A percentile compares a stretch with the other conserved stretches of the same genome.
Conservation (phyloP, 208 protist genomes). For the Blechomonas ayalai region DNA sequence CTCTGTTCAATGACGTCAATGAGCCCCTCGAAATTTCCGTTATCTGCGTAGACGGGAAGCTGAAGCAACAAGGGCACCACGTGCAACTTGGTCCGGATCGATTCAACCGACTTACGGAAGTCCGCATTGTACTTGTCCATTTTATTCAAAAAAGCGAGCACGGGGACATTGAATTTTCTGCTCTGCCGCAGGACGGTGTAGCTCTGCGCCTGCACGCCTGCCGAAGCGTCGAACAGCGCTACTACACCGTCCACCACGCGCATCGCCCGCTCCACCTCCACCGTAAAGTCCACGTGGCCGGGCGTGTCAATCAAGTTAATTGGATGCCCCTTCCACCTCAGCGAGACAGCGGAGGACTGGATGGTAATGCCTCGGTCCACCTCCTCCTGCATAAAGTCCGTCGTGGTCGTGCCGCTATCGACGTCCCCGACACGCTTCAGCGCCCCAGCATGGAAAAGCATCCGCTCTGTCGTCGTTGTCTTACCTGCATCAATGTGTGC, state of each 20-base stretch:
- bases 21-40: slow-evolving; percentile 74
- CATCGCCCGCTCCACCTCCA: slow-evolving; percentile 95
- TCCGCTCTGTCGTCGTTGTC: slow-evolving; percentile 94
- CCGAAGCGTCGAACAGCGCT: slow-evolving; percentile 93
- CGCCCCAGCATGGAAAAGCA: slow-evolving; percentile 91
- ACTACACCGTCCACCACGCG: slow-evolving; percentile 96
- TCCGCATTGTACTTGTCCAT: slow-evolving; percentile 94
- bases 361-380: slow-evolving; percentile 96
- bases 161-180: slow-evolving; percentile 71
- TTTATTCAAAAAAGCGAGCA: slow-evolving; percentile 93
- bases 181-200: slow-evolving; percentile 88
- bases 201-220: slow-evolving; percentile 92
- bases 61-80: slow-evolving; percentile 86
- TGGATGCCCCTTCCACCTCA: slow-evolving; percentile 74
- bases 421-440: slow-evolving; percentile 89
- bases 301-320: slow-evolving; percentile 97
- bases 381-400: slow-evolving; percentile 96
- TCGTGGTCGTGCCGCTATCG: slow-evolving; percentile 94
- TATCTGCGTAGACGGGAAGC: slow-evolving; percentile 67
- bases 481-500: slow-evolving; percentile 96
- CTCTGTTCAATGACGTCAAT: slow-evolving; percentile 83
- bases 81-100: slow-evolving; percentile 74
- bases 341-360: slow-evolving; percentile 89
- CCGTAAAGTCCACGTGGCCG: slow-evolving; percentile 96
- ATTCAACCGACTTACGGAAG: slow-evolving; percentile 53